These are phyloP conservation scores for Talaromyces sp. DNA, from an alignment of 2,329 filamentous ascomycete genomes.

Conservation along the genomic window DNA sequence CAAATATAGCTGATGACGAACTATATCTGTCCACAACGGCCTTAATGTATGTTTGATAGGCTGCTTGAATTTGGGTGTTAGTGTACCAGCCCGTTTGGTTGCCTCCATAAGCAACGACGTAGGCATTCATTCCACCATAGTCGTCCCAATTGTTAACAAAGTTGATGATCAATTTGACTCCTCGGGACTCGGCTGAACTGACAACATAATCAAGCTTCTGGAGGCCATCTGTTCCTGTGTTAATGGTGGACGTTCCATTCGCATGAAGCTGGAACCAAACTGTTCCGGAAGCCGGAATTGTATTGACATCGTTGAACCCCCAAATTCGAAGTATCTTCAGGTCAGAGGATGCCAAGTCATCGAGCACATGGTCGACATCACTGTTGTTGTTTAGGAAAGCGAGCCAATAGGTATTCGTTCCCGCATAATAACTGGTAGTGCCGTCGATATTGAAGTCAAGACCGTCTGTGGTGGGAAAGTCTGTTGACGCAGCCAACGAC, in stretches of 20 bases:
- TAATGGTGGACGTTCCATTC: slow-evolving; percentile 46
- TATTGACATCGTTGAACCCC: slow-evolving; percentile 49
- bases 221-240: slow-evolving; percentile 58
- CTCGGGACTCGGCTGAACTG: slow-evolving; percentile 52
- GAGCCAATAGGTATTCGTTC: slow-evolving; percentile 51
- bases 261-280: slow-evolving; percentile 43
- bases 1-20: slow-evolving; percentile 55
- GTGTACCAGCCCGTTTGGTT: slow-evolving; percentile 54
- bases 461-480: slow-evolving; percentile 19
- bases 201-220: slow-evolving; percentile 63
- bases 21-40: slow-evolving; percentile 57
- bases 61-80: slow-evolving; percentile 47
- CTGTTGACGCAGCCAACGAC: neutral
- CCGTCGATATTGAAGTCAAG: slow-evolving; percentile 36
- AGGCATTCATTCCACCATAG: slow-evolving; percentile 60
- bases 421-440: slow-evolving; percentile 40
- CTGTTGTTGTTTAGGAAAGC: slow-evolving; percentile 45
- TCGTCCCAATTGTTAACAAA: slow-evolving; percentile 64
- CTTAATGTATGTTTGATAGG: slow-evolving; percentile 60
- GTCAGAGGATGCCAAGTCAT: slow-evolving; percentile 29
- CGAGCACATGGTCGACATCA: slow-evolving; percentile 43
- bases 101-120: slow-evolving; percentile 52
- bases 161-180: slow-evolving; percentile 56
- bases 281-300: slow-evolving; percentile 34
- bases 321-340: slow-evolving; percentile 49